Evolutionary conservation across 2,329 filamentous ascomycete species (phyloP), one percentile per base, ranked within the genome.

Genomic region (Colletotrichum theobromicola): DNA sequence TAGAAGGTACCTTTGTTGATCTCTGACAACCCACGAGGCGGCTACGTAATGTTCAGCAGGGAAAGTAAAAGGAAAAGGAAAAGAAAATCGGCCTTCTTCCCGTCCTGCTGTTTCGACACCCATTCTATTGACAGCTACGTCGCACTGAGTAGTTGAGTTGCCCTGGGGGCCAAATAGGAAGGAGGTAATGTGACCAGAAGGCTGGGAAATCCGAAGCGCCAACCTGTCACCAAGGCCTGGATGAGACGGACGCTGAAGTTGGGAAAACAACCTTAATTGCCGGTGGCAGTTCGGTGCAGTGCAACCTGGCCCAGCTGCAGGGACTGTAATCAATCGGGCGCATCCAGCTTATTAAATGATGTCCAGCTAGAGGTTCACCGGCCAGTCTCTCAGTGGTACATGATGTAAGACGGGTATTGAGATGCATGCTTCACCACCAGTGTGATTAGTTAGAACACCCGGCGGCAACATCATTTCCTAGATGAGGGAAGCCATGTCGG

Each of bases 401-500:
- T 46, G 42, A 46, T 46, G 42, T 46, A 46, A 46, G 42, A 2
- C 18, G 18, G 42, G 42, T 46, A 46, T 13, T 46, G n/a, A 21
- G 42, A 46, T 46, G 42, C 42, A 13, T 21, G 42, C 42, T 46
- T 46, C 42, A 21, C 42, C 42, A 46, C 12, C n/a, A 46, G 9
- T 12, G 42, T 21, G 3, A 46, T 21, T 13, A 21, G 21, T 28
- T 28, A 18, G 12, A 60, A 58, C 15, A 9, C 55, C 18, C 15
- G 26, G n/a, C 55, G 6, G 26, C 57, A 10, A 26, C 24, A 60
- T 30, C 42, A n/a, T 46, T 46, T 46, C 57, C 16, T 16, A 21
- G 46, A 42, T 16, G 67, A 70, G 30, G 64, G 67, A 35, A 57
- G 53, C 42, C 72, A 71, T 58, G 67, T 74, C 67, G 67, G 32